These are phyloP conservation scores for Auricularia heimuer DNA, from an alignment of 768 basidiomycete species.

Conservation along the genomic window DNA sequence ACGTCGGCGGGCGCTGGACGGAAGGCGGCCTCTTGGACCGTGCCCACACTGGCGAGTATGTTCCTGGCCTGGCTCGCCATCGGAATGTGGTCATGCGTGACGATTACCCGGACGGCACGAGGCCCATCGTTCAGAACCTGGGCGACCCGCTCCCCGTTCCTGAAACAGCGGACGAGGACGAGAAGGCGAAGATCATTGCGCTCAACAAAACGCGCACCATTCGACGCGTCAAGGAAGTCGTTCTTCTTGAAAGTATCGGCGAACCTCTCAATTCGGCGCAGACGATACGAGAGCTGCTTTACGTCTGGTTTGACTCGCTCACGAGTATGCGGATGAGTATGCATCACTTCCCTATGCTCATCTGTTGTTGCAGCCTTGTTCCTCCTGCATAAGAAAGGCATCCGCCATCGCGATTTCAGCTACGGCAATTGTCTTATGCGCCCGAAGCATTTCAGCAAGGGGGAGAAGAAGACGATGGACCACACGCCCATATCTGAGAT, in stretches of 20 bases:
- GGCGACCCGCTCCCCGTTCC: no score
- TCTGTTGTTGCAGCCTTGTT: not conserved
- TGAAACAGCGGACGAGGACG: not conserved
- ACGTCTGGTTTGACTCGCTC: not conserved
- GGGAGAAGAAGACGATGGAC: not conserved
- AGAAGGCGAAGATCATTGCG: not conserved
- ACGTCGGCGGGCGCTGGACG: not conserved
- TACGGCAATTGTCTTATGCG: not conserved
- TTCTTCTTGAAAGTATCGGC: not conserved
- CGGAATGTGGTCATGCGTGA: not conserved
- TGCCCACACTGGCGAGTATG: not conserved
- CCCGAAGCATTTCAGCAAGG: not conserved
- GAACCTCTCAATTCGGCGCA: not conserved
- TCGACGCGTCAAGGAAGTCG: not conserved
- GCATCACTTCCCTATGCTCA: not conserved
- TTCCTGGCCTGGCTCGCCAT: not conserved
- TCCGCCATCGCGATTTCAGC: not conserved
- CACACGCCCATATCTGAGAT: not conserved
- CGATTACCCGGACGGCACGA: not conserved
- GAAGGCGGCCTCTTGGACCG: not conserved
- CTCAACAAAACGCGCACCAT: not conserved
- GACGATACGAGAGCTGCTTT: not conserved
- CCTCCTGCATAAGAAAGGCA: not conserved
- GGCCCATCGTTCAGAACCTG: no score
- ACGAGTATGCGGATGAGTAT: not conserved